A percentile compares a stretch with the other conserved stretches of the same genome.
These are phyloP conservation scores for Trichoderma erinaceum DNA, from an alignment of 495 filamentous ascomycete genomes.

Conservation along the genomic window DNA sequence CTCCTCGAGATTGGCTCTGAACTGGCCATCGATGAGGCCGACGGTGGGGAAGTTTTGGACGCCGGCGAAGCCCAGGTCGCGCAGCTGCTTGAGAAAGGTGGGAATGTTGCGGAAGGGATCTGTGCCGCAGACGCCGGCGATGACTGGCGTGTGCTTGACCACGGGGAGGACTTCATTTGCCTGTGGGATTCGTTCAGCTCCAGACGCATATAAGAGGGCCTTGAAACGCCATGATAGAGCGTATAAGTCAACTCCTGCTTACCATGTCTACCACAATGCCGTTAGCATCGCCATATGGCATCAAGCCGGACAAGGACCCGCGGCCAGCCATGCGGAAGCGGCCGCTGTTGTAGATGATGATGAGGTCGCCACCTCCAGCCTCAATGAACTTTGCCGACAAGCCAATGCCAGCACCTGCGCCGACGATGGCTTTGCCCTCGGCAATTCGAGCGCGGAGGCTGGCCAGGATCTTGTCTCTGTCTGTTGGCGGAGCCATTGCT, in stretches of 20 bases:
- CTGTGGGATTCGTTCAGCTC: slow-evolving; percentile 22
- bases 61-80: slow-evolving; percentile 55
- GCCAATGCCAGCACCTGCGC: slow-evolving; percentile 66
- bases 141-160: slow-evolving; percentile 53
- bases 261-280: slow-evolving; percentile 64
- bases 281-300: slow-evolving; percentile 70
- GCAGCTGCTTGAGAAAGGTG: slow-evolving; percentile 50
- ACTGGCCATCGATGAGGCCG: slow-evolving; percentile 61
- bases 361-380: slow-evolving; percentile 58
- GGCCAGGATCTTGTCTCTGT: slow-evolving; percentile 49
- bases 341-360: slow-evolving; percentile 67
- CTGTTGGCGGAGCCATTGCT: slow-evolving; percentile 35
- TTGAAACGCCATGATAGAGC: too few relatives aligned
- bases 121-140: slow-evolving; percentile 62
- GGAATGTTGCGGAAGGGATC: slow-evolving; percentile 58
- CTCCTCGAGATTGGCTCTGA: slow-evolving; percentile 60
- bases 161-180: slow-evolving; percentile 55
- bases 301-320: slow-evolving; percentile 62
- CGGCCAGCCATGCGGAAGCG: slow-evolving; percentile 68
- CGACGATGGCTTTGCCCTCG: slow-evolving; percentile 52
- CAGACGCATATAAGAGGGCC: not conserved
- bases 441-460: slow-evolving; percentile 47
- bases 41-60: slow-evolving; percentile 72
- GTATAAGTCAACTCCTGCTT: not conserved
- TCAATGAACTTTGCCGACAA: slow-evolving; percentile 66